These are phyloP conservation scores for Aspergillus jensenii DNA, from an alignment of 2,329 filamentous ascomycete species.

Conservation along the genomic window DNA sequence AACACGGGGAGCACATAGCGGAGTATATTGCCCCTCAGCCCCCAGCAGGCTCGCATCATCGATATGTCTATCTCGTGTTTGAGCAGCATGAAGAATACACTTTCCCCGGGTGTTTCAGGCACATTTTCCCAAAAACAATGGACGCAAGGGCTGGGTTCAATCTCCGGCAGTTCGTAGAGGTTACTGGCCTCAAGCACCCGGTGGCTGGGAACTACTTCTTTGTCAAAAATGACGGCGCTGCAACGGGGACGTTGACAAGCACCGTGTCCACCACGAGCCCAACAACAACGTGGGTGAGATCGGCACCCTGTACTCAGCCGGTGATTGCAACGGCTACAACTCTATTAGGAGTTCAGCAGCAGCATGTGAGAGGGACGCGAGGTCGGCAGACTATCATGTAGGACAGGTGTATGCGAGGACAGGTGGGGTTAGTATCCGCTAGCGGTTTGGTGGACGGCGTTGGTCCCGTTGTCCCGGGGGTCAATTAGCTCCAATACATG, in stretches of 20 bases:
- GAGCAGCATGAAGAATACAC: slow-evolving; percentile 24
- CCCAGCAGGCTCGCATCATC: slow-evolving; percentile 26
- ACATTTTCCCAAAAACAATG: slow-evolving; percentile 28
- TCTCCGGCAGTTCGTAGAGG: slow-evolving; percentile 32
- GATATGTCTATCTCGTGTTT: slow-evolving; percentile 35
- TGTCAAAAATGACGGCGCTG: slow-evolving; percentile 30
- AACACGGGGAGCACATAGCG: not conserved
- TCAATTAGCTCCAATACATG: not conserved
- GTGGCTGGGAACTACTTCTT: slow-evolving; percentile 42
- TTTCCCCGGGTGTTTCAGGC: slow-evolving; percentile 30
- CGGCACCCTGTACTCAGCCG: slow-evolving; percentile 9
- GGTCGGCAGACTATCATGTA: slow-evolving; percentile 10
- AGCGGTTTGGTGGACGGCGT: not conserved
- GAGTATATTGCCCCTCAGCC: slow-evolving; percentile 33
- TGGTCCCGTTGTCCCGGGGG: slow-evolving; percentile 5
- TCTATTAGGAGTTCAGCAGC: not conserved
- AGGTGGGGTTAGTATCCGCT: slow-evolving; percentile 1
- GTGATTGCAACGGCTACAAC: slow-evolving; percentile 5
- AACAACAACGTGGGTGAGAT: slow-evolving; percentile 22
- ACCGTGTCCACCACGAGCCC: slow-evolving; percentile 8
- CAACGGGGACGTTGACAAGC: not conserved
- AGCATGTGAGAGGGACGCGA: slow-evolving; percentile 12
- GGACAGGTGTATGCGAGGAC: not conserved
- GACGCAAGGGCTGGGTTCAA: slow-evolving; percentile 35
- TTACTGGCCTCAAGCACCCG: slow-evolving; percentile 28